A percentile compares a stretch with the other conserved stretches of the same genome.
These are phyloP conservation scores for Agroathelia rolfsii DNA, from an alignment of 1,284 basidiomycete genomes.

Conservation along the genomic window DNA sequence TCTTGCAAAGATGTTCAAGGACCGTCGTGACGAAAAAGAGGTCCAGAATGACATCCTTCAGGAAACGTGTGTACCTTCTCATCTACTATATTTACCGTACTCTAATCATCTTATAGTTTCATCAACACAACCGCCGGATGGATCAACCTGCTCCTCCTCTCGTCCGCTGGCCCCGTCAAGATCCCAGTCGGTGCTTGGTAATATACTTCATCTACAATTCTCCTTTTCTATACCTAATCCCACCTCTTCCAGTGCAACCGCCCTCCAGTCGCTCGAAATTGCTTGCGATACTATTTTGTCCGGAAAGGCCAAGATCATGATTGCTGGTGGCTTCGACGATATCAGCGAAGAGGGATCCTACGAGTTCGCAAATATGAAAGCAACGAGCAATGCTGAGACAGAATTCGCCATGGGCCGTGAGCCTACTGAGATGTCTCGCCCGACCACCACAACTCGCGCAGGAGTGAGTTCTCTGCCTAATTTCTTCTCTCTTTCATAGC, in stretches of 20 bases:
- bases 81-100: slow-evolving; percentile 4
- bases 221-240: background rate
- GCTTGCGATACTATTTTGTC: slow-evolving; percentile 92
- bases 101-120: slow-evolving; percentile 44
- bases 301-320: slow-evolving; percentile 98
- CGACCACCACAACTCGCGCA: slow-evolving; percentile 90
- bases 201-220: slow-evolving; percentile 5
- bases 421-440: slow-evolving; percentile 96
- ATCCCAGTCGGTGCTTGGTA: slow-evolving; percentile 98
- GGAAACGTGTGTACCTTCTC: slow-evolving; percentile 67
- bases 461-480: slow-evolving; percentile 44
- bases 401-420: slow-evolving; percentile 99
- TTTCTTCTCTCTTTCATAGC: slow-evolving; percentile 9
- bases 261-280: slow-evolving; percentile 95
- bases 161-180: slow-evolving; percentile 94
- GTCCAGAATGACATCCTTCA: slow-evolving; percentile 98
- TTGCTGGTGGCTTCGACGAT: slow-evolving; percentile 97
- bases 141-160: slow-evolving; percentile 91
- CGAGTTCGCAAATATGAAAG: slow-evolving; percentile 99
- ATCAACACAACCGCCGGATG: slow-evolving; percentile 98
- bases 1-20: slow-evolving; percentile 95
- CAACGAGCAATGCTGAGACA: slow-evolving; percentile 92
- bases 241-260: slow-evolving; percentile 64
- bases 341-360: slow-evolving; percentile 95
- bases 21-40: slow-evolving; percentile 92